Evolutionary conservation across 2,329 filamentous ascomycete genomes (phyloP), one percentile per base, ranked within the genome.

Genomic region (Nakataea oryzae): DNA sequence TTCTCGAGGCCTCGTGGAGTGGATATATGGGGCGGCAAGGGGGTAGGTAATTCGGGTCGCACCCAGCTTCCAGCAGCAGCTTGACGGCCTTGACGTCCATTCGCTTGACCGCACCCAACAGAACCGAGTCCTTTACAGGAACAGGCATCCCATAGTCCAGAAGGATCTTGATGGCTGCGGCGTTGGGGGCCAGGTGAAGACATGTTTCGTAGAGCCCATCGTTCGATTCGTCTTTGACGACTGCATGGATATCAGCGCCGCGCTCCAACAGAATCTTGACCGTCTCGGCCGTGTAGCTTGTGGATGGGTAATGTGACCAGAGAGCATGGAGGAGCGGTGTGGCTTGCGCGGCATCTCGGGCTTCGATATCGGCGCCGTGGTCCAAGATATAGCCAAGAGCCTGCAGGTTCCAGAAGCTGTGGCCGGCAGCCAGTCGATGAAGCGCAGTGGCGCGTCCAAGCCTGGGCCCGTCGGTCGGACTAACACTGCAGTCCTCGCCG

Each of bases 401-500:
- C 17, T 50, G 17, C 41, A 50, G 17, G 17, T n/a, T 6, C 41
- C 41, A 50, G 17, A 50, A 50, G 11, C 9, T n/a, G 21, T 9
- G 17, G 41, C 41, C 17, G 6, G 21, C 8, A 9, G 21, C 21
- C 3, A 50, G 41, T 9, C 9, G 17, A 12, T 50, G 41, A 8
- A 50, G 41, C 21, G 41, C 41, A 2, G 41, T 50, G 17, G 41
- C 21, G 41, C 7, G 8, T 2, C 41, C 21, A 21, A 5, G 2
- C 17, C 21, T n/a, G 3, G 17, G 41, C 2, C 17, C 41, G n/a
- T 50, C 41, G n/a, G n/a, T n/a, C n/a, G n/a, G n/a, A n/a, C n/a
- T n/a, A n/a, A 3, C 7, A 21, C 6, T n/a, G 21, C 11, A 8
- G 21, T n/a, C 21, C 5, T 1, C 4, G 21, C 1, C 1, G 41